Evolutionary conservation across 169 alveolate species (phyloP).

Genomic region (Plasmodium yoelii): DNA sequence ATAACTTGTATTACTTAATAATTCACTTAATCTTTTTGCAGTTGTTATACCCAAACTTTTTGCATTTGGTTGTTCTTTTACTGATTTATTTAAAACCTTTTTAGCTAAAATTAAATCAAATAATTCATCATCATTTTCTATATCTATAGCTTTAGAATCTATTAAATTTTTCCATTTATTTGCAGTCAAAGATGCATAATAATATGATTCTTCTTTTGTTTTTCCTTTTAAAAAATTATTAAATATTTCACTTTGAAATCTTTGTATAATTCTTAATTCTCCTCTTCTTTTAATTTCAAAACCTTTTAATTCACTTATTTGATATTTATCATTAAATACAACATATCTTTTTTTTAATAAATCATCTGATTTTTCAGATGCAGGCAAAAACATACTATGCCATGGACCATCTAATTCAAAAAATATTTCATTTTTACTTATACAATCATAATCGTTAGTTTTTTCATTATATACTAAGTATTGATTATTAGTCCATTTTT

Average conservation of each 20-base stretch:
- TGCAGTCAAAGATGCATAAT: slow-evolving; percentile 95
- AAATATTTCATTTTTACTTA: slow-evolving; percentile 96
- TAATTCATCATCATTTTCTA: slow-evolving; percentile 92
- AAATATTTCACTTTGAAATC: slow-evolving; percentile 97
- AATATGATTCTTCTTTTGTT: slow-evolving; percentile 94
- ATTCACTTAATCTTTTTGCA: slow-evolving; percentile 95
- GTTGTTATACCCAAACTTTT: slow-evolving; percentile 96
- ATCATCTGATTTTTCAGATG: slow-evolving; percentile 97
- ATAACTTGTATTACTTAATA: slow-evolving; percentile 90
- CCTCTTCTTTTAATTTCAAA: slow-evolving; percentile 99
- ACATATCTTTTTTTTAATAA: slow-evolving; percentile 97
- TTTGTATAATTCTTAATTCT: slow-evolving; percentile 97
- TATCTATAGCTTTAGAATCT: slow-evolving; percentile 92
- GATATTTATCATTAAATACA: slow-evolving; percentile 93
- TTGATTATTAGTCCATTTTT: slow-evolving; percentile 96
- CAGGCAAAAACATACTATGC: slow-evolving; percentile 97
- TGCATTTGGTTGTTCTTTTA: slow-evolving; percentile 93
- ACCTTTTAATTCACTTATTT: slow-evolving; percentile 96
- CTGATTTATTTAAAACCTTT: slow-evolving; percentile 92
- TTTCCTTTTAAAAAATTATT: slow-evolving; percentile 94
- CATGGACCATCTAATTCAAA: slow-evolving; percentile 99
- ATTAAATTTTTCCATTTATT: slow-evolving; percentile 93
- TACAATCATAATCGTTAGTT: slow-evolving; percentile 82
- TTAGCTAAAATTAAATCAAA: slow-evolving; percentile 94
- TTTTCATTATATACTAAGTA: slow-evolving; percentile 90